Percentiles rank a stretch among this genome's conserved stretches.
phyloP scores from a whole-genome alignment of 2,329 filamentous ascomycete species.

The Tolypocladium cylindrosporum region DNA sequence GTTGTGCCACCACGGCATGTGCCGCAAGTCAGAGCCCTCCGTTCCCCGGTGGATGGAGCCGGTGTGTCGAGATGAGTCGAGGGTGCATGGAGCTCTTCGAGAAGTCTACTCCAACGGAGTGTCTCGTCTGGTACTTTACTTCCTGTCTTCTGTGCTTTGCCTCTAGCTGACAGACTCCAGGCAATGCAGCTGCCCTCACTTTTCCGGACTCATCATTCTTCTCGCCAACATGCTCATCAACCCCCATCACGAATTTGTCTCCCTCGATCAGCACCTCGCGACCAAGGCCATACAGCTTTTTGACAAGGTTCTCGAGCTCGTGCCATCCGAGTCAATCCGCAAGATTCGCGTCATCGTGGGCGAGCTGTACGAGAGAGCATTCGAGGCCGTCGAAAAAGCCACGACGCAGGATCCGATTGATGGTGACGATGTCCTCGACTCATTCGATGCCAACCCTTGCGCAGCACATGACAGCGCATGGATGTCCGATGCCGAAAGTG shows the following conservation, averaged over 20 bases:
- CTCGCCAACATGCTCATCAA: constrained; percentile 21
- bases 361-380: background rate
- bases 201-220: constrained; percentile 22
- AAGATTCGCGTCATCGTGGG: constrained; percentile 1
- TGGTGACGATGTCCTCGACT: background rate
- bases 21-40: constrained; percentile 7
- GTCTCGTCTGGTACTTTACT: constrained; percentile 18
- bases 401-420: background rate
- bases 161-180: constrained; percentile 1
- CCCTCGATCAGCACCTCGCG: constrained; percentile 17
- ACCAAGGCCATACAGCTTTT: constrained; percentile 16
- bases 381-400: background rate
- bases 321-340: background rate
- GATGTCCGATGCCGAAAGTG: background rate
- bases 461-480: background rate
- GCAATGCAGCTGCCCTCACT: constrained; percentile 20
- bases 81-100: constrained; percentile 22
- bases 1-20: background rate
- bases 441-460: background rate
- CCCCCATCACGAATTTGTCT: constrained; percentile 13
- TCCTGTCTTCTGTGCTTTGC: background rate
- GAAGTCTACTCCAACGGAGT: constrained; percentile 17
- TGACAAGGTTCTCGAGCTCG: constrained; percentile 8
- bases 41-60: constrained; percentile 19
- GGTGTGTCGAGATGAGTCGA: constrained; percentile 22